A percentile compares a stretch with the other conserved stretches of the same genome.
Evolutionary conservation across 2,329 filamentous ascomycete genomes (phyloP).

Genomic region (Scytalidium sp.): DNA sequence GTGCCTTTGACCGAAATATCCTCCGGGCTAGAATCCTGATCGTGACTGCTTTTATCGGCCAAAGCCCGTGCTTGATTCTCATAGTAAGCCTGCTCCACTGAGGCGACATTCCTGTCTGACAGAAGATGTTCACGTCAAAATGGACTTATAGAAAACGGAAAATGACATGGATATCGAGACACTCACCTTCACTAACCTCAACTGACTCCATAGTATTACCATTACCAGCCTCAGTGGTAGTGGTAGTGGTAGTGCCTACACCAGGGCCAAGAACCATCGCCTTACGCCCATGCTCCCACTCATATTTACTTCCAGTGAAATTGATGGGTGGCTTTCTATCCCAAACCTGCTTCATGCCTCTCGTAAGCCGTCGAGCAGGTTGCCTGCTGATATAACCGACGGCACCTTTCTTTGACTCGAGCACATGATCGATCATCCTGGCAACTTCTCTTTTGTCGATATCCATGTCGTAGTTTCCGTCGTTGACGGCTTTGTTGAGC

Average conservation of each 20-base stretch:
- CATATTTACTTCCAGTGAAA: conserved; percentile 20
- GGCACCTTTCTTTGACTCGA: conserved; percentile 18
- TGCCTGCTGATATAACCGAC: conserved; percentile 18
- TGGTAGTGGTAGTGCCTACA: not conserved
- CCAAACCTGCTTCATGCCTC: conserved; percentile 24
- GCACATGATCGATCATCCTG: conserved; percentile 21
- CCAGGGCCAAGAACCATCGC: conserved; percentile 5
- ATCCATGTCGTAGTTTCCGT: conserved; percentile 13
- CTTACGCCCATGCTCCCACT: conserved; percentile 18
- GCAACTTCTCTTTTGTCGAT: conserved; percentile 23
- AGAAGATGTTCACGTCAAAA: not conserved
- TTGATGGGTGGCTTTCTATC: conserved; percentile 12
- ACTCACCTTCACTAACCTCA: not conserved
- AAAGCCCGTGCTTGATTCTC: not conserved
- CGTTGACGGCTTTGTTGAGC: conserved; percentile 27
- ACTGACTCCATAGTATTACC: not conserved
- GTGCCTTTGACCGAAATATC: not conserved
- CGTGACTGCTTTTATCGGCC: not conserved
- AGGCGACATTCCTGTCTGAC: not conserved
- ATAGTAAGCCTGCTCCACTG: not conserved
- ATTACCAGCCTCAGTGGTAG: not conserved
- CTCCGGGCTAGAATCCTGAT: not conserved
- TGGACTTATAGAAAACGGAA: not conserved
- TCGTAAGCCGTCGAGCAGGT: conserved; percentile 18
- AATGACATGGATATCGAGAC: not conserved